Evolutionary conservation across 805 yeast genomes (phyloP).

Genomic region (Ogataea pilisensis): DNA sequence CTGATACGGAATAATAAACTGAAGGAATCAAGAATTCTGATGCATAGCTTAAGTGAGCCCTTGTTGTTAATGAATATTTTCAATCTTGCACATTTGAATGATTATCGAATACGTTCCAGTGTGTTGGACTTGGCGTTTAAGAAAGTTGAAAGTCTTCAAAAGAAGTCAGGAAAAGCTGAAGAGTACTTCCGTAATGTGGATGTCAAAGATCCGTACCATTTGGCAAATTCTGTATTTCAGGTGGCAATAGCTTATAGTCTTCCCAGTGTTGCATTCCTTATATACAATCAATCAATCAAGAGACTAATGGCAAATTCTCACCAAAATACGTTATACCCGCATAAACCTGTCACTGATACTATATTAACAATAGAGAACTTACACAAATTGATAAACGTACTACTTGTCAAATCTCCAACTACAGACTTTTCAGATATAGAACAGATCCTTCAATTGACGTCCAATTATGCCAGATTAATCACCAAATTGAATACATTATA

Average conservation of each 20-base stretch:
- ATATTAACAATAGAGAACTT: slow-evolving; percentile 6
- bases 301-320: not conserved
- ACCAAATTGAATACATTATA: slow-evolving; percentile 6
- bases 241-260: slow-evolving; percentile 2
- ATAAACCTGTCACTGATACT: not conserved
- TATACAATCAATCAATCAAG: slow-evolving; percentile 3
- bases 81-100: slow-evolving; percentile 5
- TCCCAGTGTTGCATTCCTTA: not conserved
- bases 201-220: slow-evolving; percentile 2
- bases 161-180: too few relatives aligned
- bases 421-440: slow-evolving; percentile 6
- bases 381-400: slow-evolving; percentile 9
- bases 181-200: not conserved
- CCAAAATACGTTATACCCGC: not conserved
- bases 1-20: slow-evolving; percentile 5
- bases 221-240: slow-evolving; percentile 4
- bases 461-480: slow-evolving; percentile 10
- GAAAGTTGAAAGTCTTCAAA: too few relatives aligned
- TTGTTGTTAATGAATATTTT: slow-evolving; percentile 6
- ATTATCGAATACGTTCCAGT: not conserved
- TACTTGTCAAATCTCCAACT: slow-evolving; percentile 11
- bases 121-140: too few relatives aligned
- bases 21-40: slow-evolving; percentile 3
- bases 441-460: slow-evolving; percentile 6
- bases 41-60: slow-evolving; percentile 3